These are phyloP conservation scores for Sclerotinia minor DNA, from an alignment of 2,329 filamentous ascomycete genomes.

Conservation along the genomic window DNA sequence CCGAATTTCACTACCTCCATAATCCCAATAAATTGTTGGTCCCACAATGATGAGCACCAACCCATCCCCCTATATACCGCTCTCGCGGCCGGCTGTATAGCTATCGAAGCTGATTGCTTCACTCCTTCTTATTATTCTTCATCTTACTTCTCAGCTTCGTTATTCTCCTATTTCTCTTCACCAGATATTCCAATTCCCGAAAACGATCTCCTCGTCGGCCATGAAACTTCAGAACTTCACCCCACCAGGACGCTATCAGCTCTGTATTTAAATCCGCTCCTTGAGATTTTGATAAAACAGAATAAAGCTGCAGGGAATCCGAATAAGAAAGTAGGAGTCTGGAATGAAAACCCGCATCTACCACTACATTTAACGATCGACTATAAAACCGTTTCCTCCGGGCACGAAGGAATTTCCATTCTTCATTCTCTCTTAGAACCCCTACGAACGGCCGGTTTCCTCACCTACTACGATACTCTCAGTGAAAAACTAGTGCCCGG, in stretches of 20 bases:
- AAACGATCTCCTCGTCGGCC: conserved; percentile 53
- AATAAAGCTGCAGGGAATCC: conserved; percentile 39
- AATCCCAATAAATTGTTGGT: conserved; percentile 32
- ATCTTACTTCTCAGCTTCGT: not conserved
- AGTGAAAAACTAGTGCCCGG: conserved; percentile 33
- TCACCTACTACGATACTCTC: conserved; percentile 45
- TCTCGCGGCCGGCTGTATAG: conserved; percentile 57
- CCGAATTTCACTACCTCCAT: conserved; percentile 22
- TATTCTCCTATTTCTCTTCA: conserved; percentile 7
- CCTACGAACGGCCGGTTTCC: conserved; percentile 45
- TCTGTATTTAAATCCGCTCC: conserved; percentile 60
- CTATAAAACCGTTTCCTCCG: conserved; percentile 47
- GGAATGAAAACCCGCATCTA: conserved; percentile 27
- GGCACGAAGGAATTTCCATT: conserved; percentile 40
- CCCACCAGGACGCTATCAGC: conserved; percentile 54
- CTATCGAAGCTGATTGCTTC: conserved; percentile 55
- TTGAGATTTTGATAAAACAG: conserved; percentile 54
- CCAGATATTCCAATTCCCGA: not conserved
- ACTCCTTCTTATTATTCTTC: not conserved
- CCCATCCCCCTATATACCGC: conserved; percentile 50
- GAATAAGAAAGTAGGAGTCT: conserved; percentile 31
- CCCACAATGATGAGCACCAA: conserved; percentile 60
- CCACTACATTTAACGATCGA: conserved; percentile 50
- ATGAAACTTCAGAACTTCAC: conserved; percentile 54
- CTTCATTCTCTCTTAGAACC: conserved; percentile 46